A percentile compares a stretch with the other conserved stretches of the same genome.
phyloP scores from a whole-genome alignment of 805 yeast genomes.

The Candida cerambycidarum region DNA sequence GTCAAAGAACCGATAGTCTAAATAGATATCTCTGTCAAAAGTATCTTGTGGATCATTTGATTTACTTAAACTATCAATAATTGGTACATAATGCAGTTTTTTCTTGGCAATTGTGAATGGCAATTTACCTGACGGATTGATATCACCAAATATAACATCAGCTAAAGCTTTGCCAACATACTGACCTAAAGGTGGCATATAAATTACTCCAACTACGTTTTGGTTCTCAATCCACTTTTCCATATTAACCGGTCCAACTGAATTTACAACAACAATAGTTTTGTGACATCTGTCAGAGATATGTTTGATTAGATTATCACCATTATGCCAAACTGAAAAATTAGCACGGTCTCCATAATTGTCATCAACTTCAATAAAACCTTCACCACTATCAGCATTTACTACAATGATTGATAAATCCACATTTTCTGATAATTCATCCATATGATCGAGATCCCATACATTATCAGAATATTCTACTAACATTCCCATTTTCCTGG shows the following conservation, averaged over 20 bases:
- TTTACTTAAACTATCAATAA: constrained; percentile 35
- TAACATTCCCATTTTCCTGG: constrained; percentile 44
- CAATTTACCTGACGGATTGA: constrained; percentile 61
- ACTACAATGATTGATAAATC: constrained; percentile 58
- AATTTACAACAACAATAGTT: constrained; percentile 57
- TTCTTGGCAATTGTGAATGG: constrained; percentile 64
- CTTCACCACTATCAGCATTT: constrained; percentile 58
- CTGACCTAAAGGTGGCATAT: constrained; percentile 58
- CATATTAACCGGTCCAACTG: constrained; percentile 61
- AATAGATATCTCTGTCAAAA: constrained; percentile 47
- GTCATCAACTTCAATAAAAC: constrained; percentile 55
- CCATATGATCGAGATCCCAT: constrained; percentile 45
- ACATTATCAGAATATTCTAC: constrained; percentile 47
- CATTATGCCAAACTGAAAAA: constrained; percentile 55
- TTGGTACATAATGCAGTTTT: constrained; percentile 45
- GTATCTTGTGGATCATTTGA: constrained; percentile 39
- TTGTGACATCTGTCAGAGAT: constrained; percentile 52
- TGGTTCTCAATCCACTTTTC: constrained; percentile 58
- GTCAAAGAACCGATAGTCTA: constrained; percentile 61
- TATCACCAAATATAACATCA: constrained; percentile 58
- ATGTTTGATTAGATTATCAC: constrained; percentile 50
- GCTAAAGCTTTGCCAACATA: constrained; percentile 57
- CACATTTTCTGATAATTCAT: constrained; percentile 46
- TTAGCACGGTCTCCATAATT: constrained; percentile 61
- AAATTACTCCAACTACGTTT: constrained; percentile 57